Percentiles rank a stretch among this genome's conserved stretches.
These are phyloP conservation scores for Penicillium sp. DNA, from an alignment of 2,329 filamentous ascomycete genomes.

Conservation along the genomic window DNA sequence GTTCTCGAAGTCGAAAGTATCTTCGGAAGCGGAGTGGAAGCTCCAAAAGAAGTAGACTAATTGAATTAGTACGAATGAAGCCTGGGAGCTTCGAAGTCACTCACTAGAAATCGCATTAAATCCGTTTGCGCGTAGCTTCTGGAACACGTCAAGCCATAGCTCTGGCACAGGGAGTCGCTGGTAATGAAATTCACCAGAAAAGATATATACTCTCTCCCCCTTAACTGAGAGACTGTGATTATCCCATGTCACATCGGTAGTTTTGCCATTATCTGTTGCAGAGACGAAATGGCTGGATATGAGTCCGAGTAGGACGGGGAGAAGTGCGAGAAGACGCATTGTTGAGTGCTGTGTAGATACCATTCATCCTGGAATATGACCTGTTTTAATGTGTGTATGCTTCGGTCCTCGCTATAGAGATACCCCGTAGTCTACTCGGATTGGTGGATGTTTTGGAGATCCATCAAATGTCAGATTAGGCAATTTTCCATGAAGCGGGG, in stretches of 20 bases:
- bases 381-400: neutral
- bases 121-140: constrained; percentile 54
- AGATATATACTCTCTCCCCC: constrained; percentile 49
- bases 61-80: neutral
- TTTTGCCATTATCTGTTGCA: constrained; percentile 43
- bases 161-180: constrained; percentile 54
- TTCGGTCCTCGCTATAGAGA: constrained; percentile 25
- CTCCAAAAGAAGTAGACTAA: constrained; percentile 35
- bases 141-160: constrained; percentile 55
- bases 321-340: constrained; percentile 21
- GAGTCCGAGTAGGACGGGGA: constrained; percentile 15
- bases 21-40: constrained; percentile 29
- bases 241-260: constrained; percentile 52
- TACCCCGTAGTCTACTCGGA: constrained; percentile 20
- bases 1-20: constrained; percentile 50
- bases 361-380: neutral
- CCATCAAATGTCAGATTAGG: constrained; percentile 11
- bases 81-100: neutral
- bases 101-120: constrained; percentile 51
- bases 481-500: constrained; percentile 15
- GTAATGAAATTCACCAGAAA: constrained; percentile 55
- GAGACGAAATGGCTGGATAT: constrained; percentile 10
- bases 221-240: constrained; percentile 52
- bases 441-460: constrained; percentile 29
- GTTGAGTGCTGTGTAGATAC: neutral